Evolutionary conservation across 2,329 filamentous ascomycete species (phyloP).

Genomic region (Tolypocladium tropicale): DNA sequence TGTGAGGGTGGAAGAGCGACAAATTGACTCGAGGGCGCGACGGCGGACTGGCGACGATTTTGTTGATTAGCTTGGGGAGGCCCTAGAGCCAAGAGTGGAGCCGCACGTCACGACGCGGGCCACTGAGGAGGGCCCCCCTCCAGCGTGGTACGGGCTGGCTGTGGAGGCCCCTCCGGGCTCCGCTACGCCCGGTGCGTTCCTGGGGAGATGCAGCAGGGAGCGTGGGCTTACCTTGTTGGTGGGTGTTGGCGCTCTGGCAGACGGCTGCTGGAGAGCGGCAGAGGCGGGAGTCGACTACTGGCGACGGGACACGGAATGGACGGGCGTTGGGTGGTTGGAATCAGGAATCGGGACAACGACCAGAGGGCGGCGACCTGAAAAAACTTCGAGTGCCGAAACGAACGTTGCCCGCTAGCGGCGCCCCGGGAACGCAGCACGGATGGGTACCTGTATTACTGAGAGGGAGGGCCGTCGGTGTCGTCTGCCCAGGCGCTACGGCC

Average conservation of each 20-base stretch:
- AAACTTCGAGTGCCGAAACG: not conserved
- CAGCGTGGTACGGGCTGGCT: not conserved
- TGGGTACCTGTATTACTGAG: not conserved
- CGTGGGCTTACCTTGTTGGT: not conserved
- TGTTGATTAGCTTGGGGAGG: constrained; percentile 8
- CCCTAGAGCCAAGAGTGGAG: constrained; percentile 9
- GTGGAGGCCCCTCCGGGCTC: not conserved
- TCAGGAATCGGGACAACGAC: not conserved
- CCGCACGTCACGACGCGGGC: constrained; percentile 9
- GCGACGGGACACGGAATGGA: not conserved
- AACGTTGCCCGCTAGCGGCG: not conserved
- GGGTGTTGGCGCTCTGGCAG: too few relatives aligned
- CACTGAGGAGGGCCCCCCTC: not conserved
- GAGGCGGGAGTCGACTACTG: not conserved
- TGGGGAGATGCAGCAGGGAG: not conserved
- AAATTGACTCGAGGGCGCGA: constrained; percentile 8
- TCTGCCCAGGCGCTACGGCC: not conserved
- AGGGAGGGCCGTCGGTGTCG: not conserved
- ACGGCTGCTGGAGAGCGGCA: not conserved
- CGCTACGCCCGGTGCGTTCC: not conserved
- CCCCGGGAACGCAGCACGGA: not conserved
- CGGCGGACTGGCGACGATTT: constrained; percentile 14
- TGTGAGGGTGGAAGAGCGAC: constrained; percentile 8
- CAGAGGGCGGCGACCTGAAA: not conserved
- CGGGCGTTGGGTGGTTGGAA: not conserved